Percentiles rank a stretch among this genome's conserved stretches.
Conservation (phyloP, 2,329 filamentous ascomycete genomes). For the Scedosporium boydii region DNA sequence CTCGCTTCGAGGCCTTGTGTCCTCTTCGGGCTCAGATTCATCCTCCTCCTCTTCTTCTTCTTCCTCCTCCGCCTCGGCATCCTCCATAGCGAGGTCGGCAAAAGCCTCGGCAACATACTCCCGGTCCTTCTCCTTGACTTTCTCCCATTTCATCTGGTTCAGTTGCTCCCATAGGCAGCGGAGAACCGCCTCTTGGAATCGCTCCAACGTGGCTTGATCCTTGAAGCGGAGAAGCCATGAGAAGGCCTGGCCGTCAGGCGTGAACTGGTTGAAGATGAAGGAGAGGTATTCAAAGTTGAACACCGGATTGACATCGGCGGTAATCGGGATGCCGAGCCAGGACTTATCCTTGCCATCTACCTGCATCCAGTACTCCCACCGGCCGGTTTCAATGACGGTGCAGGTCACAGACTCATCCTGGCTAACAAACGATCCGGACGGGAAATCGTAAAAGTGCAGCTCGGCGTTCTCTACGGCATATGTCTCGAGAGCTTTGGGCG, state of each 20-base stretch:
- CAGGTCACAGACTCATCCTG: constrained; percentile 69
- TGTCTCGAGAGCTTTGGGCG: constrained; percentile 62
- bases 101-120: constrained; percentile 96
- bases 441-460: constrained; percentile 88
- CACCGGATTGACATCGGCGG: constrained; percentile 90
- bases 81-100: constrained; percentile 87
- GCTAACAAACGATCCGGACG: constrained; percentile 72
- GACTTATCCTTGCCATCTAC: constrained; percentile 66
- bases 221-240: constrained; percentile 94
- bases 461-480: constrained; percentile 70
- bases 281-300: constrained; percentile 99
- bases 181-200: constrained; percentile 90
- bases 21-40: constrained; percentile 53
- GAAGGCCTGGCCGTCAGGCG: constrained; percentile 77
- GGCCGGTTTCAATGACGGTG: constrained; percentile 74
- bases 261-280: constrained; percentile 98
- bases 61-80: constrained; percentile 42
- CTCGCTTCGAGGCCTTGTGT: constrained; percentile 55
- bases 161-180: constrained; percentile 94
- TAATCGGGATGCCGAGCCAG: constrained; percentile 78
- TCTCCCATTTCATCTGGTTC: constrained; percentile 89
- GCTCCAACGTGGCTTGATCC: constrained; percentile 68
- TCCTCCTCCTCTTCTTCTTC: constrained; percentile 29
- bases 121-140: constrained; percentile 82
- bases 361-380: constrained; percentile 95